phyloP scores from a whole-genome alignment of 1,284 basidiomycete species.

The Boletellus sp. region DNA sequence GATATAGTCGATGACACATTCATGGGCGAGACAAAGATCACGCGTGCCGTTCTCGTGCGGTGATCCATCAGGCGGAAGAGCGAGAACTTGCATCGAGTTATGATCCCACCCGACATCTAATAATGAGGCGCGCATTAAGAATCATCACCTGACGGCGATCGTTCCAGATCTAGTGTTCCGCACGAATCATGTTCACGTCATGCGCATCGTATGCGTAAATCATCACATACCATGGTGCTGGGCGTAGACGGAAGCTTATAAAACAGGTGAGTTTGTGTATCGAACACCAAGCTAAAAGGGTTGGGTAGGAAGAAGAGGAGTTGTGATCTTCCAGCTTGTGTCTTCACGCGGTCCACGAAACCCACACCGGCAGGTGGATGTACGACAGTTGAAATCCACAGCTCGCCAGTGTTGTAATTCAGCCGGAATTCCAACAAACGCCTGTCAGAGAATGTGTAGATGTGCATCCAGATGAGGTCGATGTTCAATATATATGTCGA shows the following conservation, averaged over 20 bases:
- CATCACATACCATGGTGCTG: background rate
- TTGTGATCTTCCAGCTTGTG: background rate
- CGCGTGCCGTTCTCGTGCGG: background rate
- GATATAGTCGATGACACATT: background rate
- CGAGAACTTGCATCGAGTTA: background rate
- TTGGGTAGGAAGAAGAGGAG: background rate
- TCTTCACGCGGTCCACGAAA: background rate
- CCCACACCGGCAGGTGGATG: background rate
- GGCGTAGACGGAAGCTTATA: background rate
- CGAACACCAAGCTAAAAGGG: background rate
- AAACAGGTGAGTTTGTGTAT: background rate
- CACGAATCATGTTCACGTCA: background rate
- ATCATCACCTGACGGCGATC: background rate
- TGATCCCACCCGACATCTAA: background rate
- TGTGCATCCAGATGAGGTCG: background rate
- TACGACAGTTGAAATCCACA: background rate
- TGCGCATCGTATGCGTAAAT: background rate
- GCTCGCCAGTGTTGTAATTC: background rate
- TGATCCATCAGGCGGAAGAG: background rate
- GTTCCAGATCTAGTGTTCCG: no score
- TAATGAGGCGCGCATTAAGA: background rate
- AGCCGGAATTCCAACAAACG: background rate
- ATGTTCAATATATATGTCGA: background rate
- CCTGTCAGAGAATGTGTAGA: background rate
- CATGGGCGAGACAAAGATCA: background rate